phyloP scores from a whole-genome alignment of 2,329 filamentous ascomycete species.

The Eutypella sp. region DNA sequence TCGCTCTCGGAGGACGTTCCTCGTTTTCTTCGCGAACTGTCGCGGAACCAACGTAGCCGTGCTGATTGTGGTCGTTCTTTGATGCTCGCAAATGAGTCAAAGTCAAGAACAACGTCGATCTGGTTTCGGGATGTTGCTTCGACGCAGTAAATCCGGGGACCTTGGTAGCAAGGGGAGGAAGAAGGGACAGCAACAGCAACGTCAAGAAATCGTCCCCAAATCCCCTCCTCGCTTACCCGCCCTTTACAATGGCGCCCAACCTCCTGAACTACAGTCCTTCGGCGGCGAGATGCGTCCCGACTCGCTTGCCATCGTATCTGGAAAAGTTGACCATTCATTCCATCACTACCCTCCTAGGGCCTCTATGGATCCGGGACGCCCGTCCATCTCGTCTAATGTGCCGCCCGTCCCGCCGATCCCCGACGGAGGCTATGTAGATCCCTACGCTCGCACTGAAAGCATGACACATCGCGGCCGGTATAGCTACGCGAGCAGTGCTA shows the following conservation, averaged over 20 bases:
- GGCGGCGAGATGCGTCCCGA: slow-evolving; percentile 28
- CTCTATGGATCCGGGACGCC: slow-evolving; percentile 49
- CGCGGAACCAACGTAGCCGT: background rate
- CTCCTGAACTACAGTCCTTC: slow-evolving; percentile 29
- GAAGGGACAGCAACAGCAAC: slow-evolving; percentile 48
- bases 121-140: slow-evolving; percentile 47
- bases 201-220: slow-evolving; percentile 51
- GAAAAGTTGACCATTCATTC: slow-evolving; percentile 28
- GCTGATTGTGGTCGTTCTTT: slow-evolving; percentile 4
- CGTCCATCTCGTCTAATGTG: slow-evolving; percentile 39
- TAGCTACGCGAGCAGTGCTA: slow-evolving; percentile 89
- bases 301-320: slow-evolving; percentile 28
- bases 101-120: slow-evolving; percentile 37
- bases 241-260: slow-evolving; percentile 34
- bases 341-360: slow-evolving; percentile 35
- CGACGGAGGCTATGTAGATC: slow-evolving; percentile 61
- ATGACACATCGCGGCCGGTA: slow-evolving; percentile 96
- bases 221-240: slow-evolving; percentile 55
- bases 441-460: slow-evolving; percentile 81
- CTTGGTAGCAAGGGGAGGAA: slow-evolving; percentile 39
- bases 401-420: slow-evolving; percentile 61
- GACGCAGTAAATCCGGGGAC: slow-evolving; percentile 52
- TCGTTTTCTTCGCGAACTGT: no score
- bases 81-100: slow-evolving; percentile 12
- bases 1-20: no score